Conservation (phyloP, 1,139 yeast genomes). For the Debaryomyces singareniensis region DNA sequence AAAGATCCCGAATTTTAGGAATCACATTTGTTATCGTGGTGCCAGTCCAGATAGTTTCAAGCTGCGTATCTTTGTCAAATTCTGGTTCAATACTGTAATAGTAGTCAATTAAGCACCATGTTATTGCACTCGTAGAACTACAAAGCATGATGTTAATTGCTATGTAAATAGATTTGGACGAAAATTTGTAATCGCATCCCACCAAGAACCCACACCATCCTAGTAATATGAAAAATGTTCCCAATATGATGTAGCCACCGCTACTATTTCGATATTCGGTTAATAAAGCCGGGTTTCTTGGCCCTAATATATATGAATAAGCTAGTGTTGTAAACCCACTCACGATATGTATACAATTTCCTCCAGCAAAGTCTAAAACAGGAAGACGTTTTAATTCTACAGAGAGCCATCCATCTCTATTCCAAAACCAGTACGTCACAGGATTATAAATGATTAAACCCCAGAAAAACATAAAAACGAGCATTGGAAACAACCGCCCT, state of each 20-base stretch:
- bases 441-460: slow-evolving; percentile 56
- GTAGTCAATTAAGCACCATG: slow-evolving; percentile 36
- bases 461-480: slow-evolving; percentile 50
- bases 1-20: slow-evolving; percentile 15
- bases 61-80: slow-evolving; percentile 13
- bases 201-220: slow-evolving; percentile 45
- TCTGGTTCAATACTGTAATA: slow-evolving; percentile 35
- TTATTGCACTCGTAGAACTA: slow-evolving; percentile 29
- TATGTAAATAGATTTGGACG: slow-evolving; percentile 27
- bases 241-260: slow-evolving; percentile 42
- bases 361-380: slow-evolving; percentile 61
- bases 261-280: slow-evolving; percentile 33
- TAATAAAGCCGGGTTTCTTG: slow-evolving; percentile 36
- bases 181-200: slow-evolving; percentile 40
- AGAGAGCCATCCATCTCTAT: slow-evolving; percentile 51
- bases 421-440: slow-evolving; percentile 64
- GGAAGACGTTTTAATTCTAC: slow-evolving; percentile 33
- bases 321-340: slow-evolving; percentile 57
- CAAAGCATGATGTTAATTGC: slow-evolving; percentile 30
- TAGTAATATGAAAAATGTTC: slow-evolving; percentile 36
- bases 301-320: slow-evolving; percentile 54
- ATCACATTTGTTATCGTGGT: slow-evolving; percentile 6
- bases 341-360: slow-evolving; percentile 56
- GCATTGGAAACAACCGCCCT: slow-evolving; percentile 48
- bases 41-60: slow-evolving; percentile 1